These are phyloP conservation scores for Cryphonectria nitschkei DNA, from an alignment of 2,329 filamentous ascomycete genomes.

Conservation along the genomic window DNA sequence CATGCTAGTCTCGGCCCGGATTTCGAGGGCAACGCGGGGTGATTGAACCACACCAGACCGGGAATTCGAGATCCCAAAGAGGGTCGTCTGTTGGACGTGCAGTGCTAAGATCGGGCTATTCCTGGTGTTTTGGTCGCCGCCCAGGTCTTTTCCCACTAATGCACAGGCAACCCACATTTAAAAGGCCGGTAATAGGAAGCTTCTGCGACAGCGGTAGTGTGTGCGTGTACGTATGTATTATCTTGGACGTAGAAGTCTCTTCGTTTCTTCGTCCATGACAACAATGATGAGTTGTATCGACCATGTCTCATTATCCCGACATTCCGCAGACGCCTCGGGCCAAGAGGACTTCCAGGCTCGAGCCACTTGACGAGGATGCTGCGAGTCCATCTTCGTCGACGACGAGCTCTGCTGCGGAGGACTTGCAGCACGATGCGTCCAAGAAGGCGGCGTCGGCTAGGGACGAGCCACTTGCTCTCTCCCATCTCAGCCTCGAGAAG, in stretches of 20 bases:
- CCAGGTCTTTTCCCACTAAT: conserved; percentile 7
- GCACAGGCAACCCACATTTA: neutral
- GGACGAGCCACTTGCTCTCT: conserved; percentile 3
- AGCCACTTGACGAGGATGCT: neutral
- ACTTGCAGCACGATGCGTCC: neutral
- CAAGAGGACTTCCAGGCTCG: neutral
- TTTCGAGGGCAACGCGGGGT: neutral
- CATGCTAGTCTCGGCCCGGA: too few species aligned
- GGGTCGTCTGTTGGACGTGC: neutral
- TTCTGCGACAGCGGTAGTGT: neutral
- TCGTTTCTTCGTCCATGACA: neutral
- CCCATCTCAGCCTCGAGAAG: neutral
- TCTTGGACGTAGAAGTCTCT: neutral
- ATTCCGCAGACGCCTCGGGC: neutral
- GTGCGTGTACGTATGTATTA: neutral
- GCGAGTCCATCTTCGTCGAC: conserved; percentile 4
- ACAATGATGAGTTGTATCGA: neutral
- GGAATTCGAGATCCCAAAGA: neutral
- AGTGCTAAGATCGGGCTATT: neutral
- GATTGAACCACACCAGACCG: neutral
- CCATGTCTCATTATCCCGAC: neutral
- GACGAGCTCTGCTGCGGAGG: neutral
- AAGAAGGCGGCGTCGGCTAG: neutral
- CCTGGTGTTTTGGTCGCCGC: neutral
- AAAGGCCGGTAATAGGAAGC: neutral